A percentile compares a stretch with the other conserved stretches of the same genome.
Evolutionary conservation across 2,329 filamentous ascomycete genomes (phyloP).

Genomic region (Blastomyces percursus): DNA sequence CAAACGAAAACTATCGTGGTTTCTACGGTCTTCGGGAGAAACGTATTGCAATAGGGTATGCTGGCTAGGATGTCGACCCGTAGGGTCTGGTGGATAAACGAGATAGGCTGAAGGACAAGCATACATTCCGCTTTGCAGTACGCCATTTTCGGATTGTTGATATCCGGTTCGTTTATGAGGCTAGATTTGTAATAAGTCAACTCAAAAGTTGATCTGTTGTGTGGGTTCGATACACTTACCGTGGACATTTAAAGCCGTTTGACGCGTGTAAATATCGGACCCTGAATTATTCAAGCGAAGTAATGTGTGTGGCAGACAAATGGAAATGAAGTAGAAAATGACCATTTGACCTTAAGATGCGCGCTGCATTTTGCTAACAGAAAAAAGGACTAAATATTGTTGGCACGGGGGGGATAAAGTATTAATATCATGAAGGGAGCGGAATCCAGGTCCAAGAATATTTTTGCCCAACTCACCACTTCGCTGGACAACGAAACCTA

Average conservation of each 20-base stretch:
- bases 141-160: constrained; percentile 7
- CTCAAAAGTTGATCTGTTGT: not conserved
- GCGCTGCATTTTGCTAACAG: not conserved
- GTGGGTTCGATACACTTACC: not conserved
- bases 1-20: constrained; percentile 6
- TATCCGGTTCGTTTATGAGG: not conserved
- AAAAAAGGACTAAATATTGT: not conserved
- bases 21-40: constrained; percentile 7
- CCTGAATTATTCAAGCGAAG: not conserved
- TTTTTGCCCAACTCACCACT: not conserved
- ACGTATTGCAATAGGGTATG: constrained; percentile 14
- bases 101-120: constrained; percentile 10
- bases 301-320: not conserved
- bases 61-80: constrained; percentile 10
- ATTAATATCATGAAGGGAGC: not conserved
- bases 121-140: constrained; percentile 12
- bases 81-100: constrained; percentile 11
- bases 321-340: not conserved
- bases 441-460: not conserved
- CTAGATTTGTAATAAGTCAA: not conserved
- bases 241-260: not conserved
- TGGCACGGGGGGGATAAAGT: not conserved
- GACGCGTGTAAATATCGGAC: not conserved
- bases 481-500: not conserved
- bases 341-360: not conserved